phyloP scores from a whole-genome alignment of 2,329 filamentous ascomycete genomes.

The Diaporthe vexans region DNA sequence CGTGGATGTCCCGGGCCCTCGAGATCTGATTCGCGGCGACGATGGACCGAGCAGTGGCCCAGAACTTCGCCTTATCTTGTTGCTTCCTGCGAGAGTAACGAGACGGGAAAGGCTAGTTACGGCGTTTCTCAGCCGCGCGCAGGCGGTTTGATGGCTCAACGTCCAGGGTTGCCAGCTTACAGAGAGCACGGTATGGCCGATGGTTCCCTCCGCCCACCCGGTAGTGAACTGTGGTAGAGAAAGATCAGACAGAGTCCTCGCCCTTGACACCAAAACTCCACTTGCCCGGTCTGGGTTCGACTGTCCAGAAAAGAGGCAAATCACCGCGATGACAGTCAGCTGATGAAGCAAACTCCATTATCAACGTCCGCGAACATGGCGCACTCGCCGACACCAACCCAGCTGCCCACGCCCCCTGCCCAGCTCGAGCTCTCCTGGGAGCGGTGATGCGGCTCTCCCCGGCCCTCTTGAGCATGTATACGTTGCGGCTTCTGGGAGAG shows the following conservation, averaged over 20 bases:
- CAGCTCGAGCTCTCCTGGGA: not conserved
- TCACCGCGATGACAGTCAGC: not conserved
- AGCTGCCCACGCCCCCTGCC: not conserved
- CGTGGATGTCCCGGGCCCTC: slow-evolving; percentile 31
- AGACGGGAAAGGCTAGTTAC: not conserved
- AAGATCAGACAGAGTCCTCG: not conserved
- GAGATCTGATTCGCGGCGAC: slow-evolving; percentile 30
- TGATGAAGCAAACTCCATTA: not conserved
- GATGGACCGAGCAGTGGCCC: not conserved
- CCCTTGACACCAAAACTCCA: slow-evolving; percentile 9
- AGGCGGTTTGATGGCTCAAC: not conserved
- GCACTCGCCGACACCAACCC: not conserved
- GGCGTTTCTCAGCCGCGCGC: not conserved
- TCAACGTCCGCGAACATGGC: not conserved
- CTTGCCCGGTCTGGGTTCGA: not conserved
- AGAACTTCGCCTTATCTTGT: not conserved
- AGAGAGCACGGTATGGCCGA: slow-evolving; percentile 19
- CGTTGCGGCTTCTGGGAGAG: not conserved
- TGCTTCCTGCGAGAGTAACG: not conserved
- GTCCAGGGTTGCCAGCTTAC: not conserved
- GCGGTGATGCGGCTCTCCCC: not conserved
- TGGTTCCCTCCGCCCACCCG: slow-evolving; percentile 1
- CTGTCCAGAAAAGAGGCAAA: not conserved
- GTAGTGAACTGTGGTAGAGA: not conserved
- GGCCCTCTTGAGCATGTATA: not conserved